Conservation (phyloP, 139 green algal genomes). For the Parachlorella kessleri region DNA sequence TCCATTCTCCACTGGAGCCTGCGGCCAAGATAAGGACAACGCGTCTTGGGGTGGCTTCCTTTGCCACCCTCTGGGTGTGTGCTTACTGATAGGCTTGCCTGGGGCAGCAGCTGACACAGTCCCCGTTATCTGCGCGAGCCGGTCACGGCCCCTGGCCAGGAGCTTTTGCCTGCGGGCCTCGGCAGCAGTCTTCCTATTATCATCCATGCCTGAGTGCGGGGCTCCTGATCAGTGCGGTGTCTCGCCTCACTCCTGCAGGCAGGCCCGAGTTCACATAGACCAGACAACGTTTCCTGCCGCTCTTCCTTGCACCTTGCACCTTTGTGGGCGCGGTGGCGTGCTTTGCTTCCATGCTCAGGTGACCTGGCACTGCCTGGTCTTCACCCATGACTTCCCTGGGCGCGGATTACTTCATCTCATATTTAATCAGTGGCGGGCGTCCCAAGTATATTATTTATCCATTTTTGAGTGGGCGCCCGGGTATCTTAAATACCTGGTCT, state of each 20-base stretch:
- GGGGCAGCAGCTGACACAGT: neutral
- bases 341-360: neutral
- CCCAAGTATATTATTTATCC: too few relatives aligned
- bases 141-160: neutral
- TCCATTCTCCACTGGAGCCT: neutral
- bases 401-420: too few relatives aligned
- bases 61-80: neutral
- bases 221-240: neutral
- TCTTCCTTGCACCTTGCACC: neutral
- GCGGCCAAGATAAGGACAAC: neutral
- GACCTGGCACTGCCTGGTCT: neutral
- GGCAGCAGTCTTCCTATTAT: neutral
- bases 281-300: neutral
- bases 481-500: too few relatives aligned
- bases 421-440: too few relatives aligned
- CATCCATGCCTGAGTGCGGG: neutral
- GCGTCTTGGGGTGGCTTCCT: neutral
- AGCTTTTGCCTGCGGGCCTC: neutral
- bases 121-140: neutral
- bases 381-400: too few relatives aligned
- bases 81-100: neutral
- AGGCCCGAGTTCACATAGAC: neutral
- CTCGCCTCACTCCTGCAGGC: neutral
- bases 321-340: neutral
- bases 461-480: too few relatives aligned